Evolutionary conservation across 2,329 filamentous ascomycete genomes (phyloP).

Genomic region (Mycosphaerella sp.): DNA sequence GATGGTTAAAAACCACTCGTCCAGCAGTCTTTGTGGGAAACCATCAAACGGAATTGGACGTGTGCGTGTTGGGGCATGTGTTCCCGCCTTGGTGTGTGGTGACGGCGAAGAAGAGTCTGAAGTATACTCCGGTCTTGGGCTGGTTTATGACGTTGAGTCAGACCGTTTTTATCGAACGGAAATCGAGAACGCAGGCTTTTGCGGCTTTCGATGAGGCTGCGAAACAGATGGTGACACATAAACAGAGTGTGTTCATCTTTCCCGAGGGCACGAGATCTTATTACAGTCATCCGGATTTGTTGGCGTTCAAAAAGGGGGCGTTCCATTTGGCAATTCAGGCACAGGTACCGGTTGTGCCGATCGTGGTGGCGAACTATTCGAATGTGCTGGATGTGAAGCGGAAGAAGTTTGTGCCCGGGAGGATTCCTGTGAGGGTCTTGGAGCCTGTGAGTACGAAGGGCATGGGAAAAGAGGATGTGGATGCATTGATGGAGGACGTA

Average conservation of each 20-base stretch:
- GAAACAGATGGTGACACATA: slow-evolving; percentile 63
- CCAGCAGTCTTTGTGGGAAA: slow-evolving; percentile 91
- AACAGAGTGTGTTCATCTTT: slow-evolving; percentile 73
- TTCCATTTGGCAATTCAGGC: slow-evolving; percentile 95
- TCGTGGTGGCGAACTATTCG: slow-evolving; percentile 51
- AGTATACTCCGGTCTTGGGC: slow-evolving; percentile 74
- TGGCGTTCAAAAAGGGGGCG: slow-evolving; percentile 98
- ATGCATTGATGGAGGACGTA: slow-evolving; percentile 61
- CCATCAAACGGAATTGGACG: slow-evolving; percentile 89
- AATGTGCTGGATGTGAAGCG: slow-evolving; percentile 44
- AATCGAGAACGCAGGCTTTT: slow-evolving; percentile 73
- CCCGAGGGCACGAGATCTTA: slow-evolving; percentile 93
- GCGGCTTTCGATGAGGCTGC: slow-evolving; percentile 81
- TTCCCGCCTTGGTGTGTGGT: slow-evolving; percentile 91
- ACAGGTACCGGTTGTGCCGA: slow-evolving; percentile 83
- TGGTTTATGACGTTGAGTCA: slow-evolving; percentile 73
- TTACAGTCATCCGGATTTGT: slow-evolving; percentile 67
- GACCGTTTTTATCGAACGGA: slow-evolving; percentile 91
- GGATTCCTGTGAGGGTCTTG: slow-evolving; percentile 63
- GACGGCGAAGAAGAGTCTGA: slow-evolving; percentile 82
- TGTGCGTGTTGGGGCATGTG: slow-evolving; percentile 80
- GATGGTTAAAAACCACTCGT: slow-evolving; percentile 45
- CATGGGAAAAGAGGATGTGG: slow-evolving; percentile 69
- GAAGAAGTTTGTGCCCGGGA: slow-evolving; percentile 39
- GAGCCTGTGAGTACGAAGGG: slow-evolving; percentile 72